Base-by-base conservation (phyloP, 2,329 filamentous ascomycete genomes). In the Sarocladium strictum region DNA sequence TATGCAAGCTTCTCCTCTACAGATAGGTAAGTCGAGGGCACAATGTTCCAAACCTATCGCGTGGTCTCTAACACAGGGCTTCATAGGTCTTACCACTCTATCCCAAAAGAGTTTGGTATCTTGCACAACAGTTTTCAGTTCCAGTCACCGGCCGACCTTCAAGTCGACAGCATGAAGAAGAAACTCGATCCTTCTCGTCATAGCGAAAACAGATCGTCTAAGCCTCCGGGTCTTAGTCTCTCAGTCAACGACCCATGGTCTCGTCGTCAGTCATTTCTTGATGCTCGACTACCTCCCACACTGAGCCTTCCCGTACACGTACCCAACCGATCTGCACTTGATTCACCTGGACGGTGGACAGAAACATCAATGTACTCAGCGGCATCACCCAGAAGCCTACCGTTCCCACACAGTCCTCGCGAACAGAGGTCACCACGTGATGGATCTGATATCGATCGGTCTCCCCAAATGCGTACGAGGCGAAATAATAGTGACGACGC, bases 401-500 rank as follows among this genome's bases (percentile, higher is more conserved):
- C 74, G 0, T 78, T 78, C 55, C 66, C 69, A 53, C 70, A 72
- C 12, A 61, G 61, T 26, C 61, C 64, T 19, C 60, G 61, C 11
- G 74, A 76, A 17, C 72, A 77, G 54, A 72, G 75, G 24, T 76
- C 73, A 1, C 72, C 73, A 4, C 66, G 70, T 5, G 76, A 77
- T 24, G 62, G 66, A 32, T 65, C 66, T 27, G 79, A 81, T 33
- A 60, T 71, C 9, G 78, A 81, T 37, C 70, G 72, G 41, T 78
- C 78, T 11, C 76, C 76, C 0, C 68, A 72, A 19, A 66, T 67
- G 35, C 73, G 76, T 45, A 67, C 70, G 5, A 70, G 70, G 57
- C 72, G 78, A 54, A 77, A 75, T 29, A 79, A 81, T 56, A 81
- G 78, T 54, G 79, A 81, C 50, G 79, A 79, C 54, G 71, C 70